Percentiles rank a stretch among this genome's conserved stretches.
These are phyloP conservation scores for Sarcomyxa edulis DNA, from an alignment of 768 basidiomycete genomes.

Conservation along the genomic window DNA sequence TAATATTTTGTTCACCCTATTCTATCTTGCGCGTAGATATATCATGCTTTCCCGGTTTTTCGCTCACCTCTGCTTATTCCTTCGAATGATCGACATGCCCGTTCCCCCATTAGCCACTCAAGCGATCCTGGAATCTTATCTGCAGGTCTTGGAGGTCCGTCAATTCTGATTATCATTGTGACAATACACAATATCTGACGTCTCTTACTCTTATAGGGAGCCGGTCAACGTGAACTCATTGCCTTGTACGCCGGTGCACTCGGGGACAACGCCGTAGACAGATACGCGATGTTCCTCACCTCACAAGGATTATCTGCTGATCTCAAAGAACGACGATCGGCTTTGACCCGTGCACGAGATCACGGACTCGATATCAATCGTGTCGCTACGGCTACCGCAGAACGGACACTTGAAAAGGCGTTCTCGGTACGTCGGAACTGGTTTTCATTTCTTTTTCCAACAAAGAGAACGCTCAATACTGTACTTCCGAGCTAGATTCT, in stretches of 20 bases:
- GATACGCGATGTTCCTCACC: conserved; percentile 87
- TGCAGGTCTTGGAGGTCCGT: conserved; percentile 78
- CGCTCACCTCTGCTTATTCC: conserved; percentile 85
- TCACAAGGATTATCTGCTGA: conserved; percentile 65
- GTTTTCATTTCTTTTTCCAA: conserved; percentile 2
- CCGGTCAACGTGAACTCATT: conserved; percentile 80
- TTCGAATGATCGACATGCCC: conserved; percentile 73
- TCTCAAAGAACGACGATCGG: conserved; percentile 56
- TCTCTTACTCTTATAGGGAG: conserved; percentile 37
- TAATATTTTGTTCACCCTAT: neutral
- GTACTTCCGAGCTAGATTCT: conserved; percentile 35
- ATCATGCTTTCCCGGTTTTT: conserved; percentile 82
- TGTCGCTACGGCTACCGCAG: conserved; percentile 79
- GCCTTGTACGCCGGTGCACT: conserved; percentile 92
- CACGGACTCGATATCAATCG: conserved; percentile 80
- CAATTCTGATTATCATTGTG: neutral
- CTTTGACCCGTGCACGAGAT: conserved; percentile 71
- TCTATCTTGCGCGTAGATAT: conserved; percentile 38
- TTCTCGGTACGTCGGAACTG: conserved; percentile 42
- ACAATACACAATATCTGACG: neutral
- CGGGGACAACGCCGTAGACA: conserved; percentile 86
- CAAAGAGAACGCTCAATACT: too few species aligned
- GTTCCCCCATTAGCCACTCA: conserved; percentile 75
- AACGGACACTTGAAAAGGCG: conserved; percentile 66
- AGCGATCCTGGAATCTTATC: conserved; percentile 81